A percentile compares a stretch with the other conserved stretches of the same genome.
Evolutionary conservation across 2,329 filamentous ascomycete species (phyloP).

Genomic region (Fusarium vanettenii): DNA sequence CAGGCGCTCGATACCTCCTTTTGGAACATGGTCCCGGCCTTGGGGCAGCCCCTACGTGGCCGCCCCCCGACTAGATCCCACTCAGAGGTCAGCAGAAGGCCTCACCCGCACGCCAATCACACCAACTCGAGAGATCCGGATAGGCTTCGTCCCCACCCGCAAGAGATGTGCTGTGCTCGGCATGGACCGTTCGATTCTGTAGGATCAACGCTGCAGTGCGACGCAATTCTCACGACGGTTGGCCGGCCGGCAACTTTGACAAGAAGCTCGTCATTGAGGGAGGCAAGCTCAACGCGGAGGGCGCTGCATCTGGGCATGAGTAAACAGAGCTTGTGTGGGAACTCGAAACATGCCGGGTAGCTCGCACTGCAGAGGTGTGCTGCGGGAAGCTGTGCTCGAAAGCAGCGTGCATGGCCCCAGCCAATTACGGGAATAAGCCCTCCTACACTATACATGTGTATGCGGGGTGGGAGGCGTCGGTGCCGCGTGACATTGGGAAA

Average conservation of each 20-base stretch:
- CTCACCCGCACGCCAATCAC: constrained; percentile 29
- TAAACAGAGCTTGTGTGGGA: constrained; percentile 23
- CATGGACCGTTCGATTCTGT: constrained; percentile 15
- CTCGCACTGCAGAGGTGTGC: constrained; percentile 17
- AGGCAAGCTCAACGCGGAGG: neutral
- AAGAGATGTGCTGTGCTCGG: neutral
- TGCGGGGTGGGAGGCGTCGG: constrained; percentile 38
- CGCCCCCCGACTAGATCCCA: constrained; percentile 16
- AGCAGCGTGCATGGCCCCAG: constrained; percentile 13
- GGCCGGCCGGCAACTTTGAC: neutral
- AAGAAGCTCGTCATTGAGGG: neutral
- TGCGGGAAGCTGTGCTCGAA: constrained; percentile 14
- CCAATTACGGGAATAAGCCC: constrained; percentile 30
- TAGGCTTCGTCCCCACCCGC: constrained; percentile 10
- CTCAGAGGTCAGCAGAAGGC: constrained; percentile 29
- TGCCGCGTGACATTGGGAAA: constrained; percentile 29
- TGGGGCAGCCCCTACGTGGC: constrained; percentile 27
- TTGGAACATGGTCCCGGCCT: constrained; percentile 11
- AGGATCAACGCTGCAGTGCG: constrained; percentile 20
- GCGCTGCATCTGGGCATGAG: constrained; percentile 28
- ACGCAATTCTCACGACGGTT: constrained; percentile 8
- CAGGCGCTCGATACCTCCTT: neutral
- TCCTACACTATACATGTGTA: constrained; percentile 21
- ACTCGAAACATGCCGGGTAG: constrained; percentile 18
- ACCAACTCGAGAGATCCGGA: constrained; percentile 5